phyloP scores from a whole-genome alignment of 306 rosid genomes.

The Acacia crassicarpa region DNA sequence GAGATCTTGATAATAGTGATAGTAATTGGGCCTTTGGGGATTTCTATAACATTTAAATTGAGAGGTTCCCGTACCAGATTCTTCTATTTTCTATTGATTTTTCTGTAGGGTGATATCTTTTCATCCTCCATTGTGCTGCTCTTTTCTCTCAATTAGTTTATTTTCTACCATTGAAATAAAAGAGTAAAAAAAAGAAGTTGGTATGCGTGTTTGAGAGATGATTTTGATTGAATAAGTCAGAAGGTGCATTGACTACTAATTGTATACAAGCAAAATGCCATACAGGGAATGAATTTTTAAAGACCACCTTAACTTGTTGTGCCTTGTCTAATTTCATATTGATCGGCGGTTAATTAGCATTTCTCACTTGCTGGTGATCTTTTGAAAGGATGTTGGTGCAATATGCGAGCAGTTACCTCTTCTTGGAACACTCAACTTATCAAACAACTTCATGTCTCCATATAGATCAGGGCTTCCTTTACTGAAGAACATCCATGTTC shows the following conservation, averaged over 20 bases:
- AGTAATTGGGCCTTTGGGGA: not conserved
- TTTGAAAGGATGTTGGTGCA: slow-evolving; percentile 74
- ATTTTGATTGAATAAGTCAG: not conserved
- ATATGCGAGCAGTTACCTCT: slow-evolving; percentile 77
- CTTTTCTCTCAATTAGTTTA: not conserved
- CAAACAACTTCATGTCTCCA: slow-evolving; percentile 65
- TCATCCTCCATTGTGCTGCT: not conserved
- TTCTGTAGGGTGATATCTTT: not conserved
- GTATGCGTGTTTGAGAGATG: not conserved
- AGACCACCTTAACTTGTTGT: slow-evolving; percentile 4
- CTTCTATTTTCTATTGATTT: not conserved
- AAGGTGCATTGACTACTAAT: not conserved
- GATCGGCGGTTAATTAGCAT: slow-evolving; percentile 21
- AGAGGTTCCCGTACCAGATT: not conserved
- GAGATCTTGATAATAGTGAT: not conserved
- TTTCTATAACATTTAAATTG: not conserved
- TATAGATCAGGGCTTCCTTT: slow-evolving; percentile 54
- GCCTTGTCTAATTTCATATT: slow-evolving; percentile 1
- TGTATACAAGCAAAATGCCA: not conserved
- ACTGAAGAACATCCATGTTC: slow-evolving; percentile 55
- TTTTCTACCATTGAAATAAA: not conserved
- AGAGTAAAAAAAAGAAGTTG: not conserved
- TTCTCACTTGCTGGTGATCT: slow-evolving; percentile 30
- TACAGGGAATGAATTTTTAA: not conserved
- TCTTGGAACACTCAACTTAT: slow-evolving; percentile 68